phyloP scores from a whole-genome alignment of 208 protist genomes.

The Leishmania aethiopica region DNA sequence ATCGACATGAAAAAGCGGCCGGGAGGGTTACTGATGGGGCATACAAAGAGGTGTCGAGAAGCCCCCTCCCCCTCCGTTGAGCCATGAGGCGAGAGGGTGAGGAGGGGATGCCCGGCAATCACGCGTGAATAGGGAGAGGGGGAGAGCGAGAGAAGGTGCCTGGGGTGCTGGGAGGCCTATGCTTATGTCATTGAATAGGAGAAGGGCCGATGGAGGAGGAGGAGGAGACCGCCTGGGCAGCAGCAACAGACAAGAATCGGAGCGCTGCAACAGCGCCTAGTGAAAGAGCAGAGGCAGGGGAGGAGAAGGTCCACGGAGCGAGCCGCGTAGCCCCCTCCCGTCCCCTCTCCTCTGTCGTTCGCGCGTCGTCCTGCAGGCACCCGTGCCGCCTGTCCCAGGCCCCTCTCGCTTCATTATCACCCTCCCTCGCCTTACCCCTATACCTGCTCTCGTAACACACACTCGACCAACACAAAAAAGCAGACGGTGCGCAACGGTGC shows the following conservation, averaged over 20 bases:
- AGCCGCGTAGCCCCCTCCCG: background rate
- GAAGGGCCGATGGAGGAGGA: background rate
- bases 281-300: background rate
- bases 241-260: background rate
- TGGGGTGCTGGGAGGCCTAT: background rate
- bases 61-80: background rate
- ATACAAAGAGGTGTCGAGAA: background rate
- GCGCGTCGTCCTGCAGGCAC: background rate
- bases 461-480: background rate
- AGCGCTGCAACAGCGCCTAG: background rate
- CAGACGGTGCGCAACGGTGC: background rate
- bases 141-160: background rate
- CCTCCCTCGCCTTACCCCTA: background rate
- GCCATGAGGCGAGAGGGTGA: background rate
- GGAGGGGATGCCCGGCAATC: background rate
- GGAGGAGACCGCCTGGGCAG: background rate
- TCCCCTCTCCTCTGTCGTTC: background rate
- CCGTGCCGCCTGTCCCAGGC: background rate
- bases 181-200: background rate
- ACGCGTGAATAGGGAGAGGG: background rate
- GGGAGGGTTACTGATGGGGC: background rate
- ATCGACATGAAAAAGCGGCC: background rate
- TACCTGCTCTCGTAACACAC: background rate
- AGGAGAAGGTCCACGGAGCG: background rate
- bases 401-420: background rate